phyloP scores from a whole-genome alignment of 164 flowering plant genomes.

The Malania oleifera region DNA sequence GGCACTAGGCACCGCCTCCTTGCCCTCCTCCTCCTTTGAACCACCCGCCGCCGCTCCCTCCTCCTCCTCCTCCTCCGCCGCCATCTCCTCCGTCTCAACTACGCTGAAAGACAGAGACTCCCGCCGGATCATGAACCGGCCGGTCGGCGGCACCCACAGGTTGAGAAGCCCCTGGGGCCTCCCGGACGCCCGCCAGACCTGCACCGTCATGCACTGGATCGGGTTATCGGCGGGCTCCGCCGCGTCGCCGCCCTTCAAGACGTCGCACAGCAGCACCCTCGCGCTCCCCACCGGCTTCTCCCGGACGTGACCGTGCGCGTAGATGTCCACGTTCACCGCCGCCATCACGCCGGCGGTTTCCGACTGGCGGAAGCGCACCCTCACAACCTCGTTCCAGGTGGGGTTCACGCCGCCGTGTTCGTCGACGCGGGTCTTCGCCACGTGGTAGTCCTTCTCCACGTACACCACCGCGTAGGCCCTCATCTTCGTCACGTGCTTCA shows the following conservation, averaged over 20 bases:
- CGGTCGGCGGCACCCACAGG: slow-evolving; percentile 45
- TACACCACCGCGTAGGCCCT: slow-evolving; percentile 34
- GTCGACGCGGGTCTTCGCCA: slow-evolving; percentile 29
- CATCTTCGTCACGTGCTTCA: slow-evolving; percentile 36
- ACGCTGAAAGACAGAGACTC: slow-evolving; percentile 32
- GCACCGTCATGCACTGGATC: slow-evolving; percentile 37
- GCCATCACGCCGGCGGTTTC: slow-evolving; percentile 26
- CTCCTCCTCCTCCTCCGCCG: slow-evolving; percentile 7
- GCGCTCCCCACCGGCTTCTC: slow-evolving; percentile 48
- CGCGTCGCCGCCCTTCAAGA: slow-evolving; percentile 32
- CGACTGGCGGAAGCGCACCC: slow-evolving; percentile 25
- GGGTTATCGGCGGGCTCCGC: slow-evolving; percentile 36
- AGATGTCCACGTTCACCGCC: slow-evolving; percentile 43
- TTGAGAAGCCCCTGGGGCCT: slow-evolving; percentile 39
- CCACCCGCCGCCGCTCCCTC: too few species aligned
- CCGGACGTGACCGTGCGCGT: slow-evolving; percentile 33
- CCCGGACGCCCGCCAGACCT: slow-evolving; percentile 34
- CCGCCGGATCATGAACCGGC: slow-evolving; percentile 28
- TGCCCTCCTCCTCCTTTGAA: too few species aligned
- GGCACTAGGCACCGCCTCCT: too few species aligned
- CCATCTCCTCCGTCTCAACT: slow-evolving; percentile 12
- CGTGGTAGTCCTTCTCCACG: slow-evolving; percentile 28
- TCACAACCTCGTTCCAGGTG: slow-evolving; percentile 37
- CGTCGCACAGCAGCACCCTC: slow-evolving; percentile 38
- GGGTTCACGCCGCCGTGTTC: slow-evolving; percentile 35